Evolutionary conservation across 345 rosid genomes (phyloP).

Genomic region (Melastoma malabathricum): DNA sequence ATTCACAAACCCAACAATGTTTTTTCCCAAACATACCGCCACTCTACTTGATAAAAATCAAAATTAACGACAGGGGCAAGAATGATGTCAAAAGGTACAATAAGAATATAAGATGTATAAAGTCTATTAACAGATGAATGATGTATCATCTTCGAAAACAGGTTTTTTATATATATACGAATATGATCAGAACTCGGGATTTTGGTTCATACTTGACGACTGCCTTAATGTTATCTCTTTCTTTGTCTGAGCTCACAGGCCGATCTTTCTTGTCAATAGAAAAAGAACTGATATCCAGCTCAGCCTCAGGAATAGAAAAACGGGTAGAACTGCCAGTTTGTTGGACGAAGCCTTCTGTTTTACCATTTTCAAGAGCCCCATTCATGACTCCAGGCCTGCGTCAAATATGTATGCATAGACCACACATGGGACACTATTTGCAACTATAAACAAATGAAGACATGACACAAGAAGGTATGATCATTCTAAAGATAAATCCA

Average conservation of each 20-base stretch:
- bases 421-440: conserved; percentile 8
- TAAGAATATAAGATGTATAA: too few species aligned
- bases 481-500: too few species aligned
- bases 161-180: background rate
- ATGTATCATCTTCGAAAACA: background rate
- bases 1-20: too few species aligned
- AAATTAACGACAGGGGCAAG: too few species aligned
- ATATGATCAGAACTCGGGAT: background rate
- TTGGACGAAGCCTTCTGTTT: conserved; percentile 49
- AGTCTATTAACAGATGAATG: too few species aligned
- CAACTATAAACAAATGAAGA: background rate
- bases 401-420: conserved; percentile 12
- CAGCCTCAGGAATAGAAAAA: conserved; percentile 48
- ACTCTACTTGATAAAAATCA: too few species aligned
- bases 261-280: conserved; percentile 71
- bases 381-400: conserved; percentile 59
- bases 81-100: too few species aligned
- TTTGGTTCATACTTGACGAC: conserved; percentile 50
- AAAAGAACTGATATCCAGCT: conserved; percentile 43
- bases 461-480: too few species aligned
- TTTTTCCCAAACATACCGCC: too few species aligned
- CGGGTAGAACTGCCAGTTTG: conserved; percentile 46
- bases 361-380: conserved; percentile 61
- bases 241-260: conserved; percentile 60
- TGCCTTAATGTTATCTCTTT: conserved; percentile 58